Evolutionary conservation across 2,329 filamentous ascomycete genomes (phyloP), one percentile per base, ranked within the genome.

Genomic region (Monosporascus cannonballus): DNA sequence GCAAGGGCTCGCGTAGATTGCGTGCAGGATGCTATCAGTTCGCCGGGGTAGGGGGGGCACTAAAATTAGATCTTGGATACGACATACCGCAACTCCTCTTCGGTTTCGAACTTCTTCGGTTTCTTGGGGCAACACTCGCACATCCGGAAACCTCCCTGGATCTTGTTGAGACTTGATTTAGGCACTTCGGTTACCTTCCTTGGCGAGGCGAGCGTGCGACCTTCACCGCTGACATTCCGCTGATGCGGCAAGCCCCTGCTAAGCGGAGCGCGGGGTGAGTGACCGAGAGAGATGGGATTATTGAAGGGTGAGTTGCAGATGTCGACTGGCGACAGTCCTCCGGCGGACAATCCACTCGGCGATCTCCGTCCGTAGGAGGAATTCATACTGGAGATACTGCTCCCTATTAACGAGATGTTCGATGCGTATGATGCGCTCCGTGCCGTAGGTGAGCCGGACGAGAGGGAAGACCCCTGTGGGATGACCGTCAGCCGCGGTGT

Each of bases 41-140:
- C 20, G 42, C 42, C n/a, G 18, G 30, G 25, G 25, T 15, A 6
- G 22, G 25, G 22, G 22, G 5, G 39, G 6, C 3, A 20, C 22
- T 18, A 14, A 42, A 42, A 42, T 22, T 46, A 22, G 14, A 46
- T n/a, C 11, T 30, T 25, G 11, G 22, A 6, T 20, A 45, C n/a
- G 17, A 58, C 85, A 73, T 83, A 96, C 92, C 84, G 84, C 52
- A 97, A 76, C 60, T 96, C 90, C 58, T 93, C 87, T 56, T 84
- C 78, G 4, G 84, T 89, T 61, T 95, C 90, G 64, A 96, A 96
- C 66, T 95, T 96, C 71, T 95, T 96, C 1, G 92, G 92, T 72
- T 96, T 96, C 72, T 96, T 96, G 0, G 91, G 92, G 71, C 92
- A 97, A 69, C 93, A 97, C 64, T 96, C 90, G 72, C 92, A 97